Evolutionary conservation across 306 rosid genomes (phyloP).

Genomic region (Pachyrhizus erosus): DNA sequence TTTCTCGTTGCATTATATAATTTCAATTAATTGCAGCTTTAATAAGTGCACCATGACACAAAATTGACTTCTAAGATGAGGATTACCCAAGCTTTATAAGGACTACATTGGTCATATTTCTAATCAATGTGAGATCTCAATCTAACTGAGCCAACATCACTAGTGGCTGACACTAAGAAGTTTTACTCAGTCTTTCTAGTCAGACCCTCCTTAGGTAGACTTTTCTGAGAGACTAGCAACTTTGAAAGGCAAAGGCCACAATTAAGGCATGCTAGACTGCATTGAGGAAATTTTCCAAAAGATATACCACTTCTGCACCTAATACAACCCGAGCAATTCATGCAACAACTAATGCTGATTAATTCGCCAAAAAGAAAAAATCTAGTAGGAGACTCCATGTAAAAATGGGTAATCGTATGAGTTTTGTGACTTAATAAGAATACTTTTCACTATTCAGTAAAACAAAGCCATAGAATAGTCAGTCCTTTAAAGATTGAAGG

Average conservation of each 20-base stretch:
- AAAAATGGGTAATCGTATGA: conserved; percentile 23
- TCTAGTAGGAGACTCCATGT: neutral
- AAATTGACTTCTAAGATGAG: neutral
- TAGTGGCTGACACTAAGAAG: too few relatives aligned
- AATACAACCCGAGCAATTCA: conserved; percentile 15
- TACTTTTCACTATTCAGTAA: neutral
- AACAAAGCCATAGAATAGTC: conserved; percentile 12
- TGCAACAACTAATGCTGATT: conserved; percentile 28
- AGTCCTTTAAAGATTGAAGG: neutral
- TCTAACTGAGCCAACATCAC: too few relatives aligned
- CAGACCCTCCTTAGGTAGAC: too few relatives aligned
- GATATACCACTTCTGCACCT: conserved; percentile 4
- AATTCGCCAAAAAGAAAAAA: neutral
- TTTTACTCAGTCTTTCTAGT: too few relatives aligned
- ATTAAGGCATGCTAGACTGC: too few relatives aligned
- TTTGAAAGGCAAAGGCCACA: too few relatives aligned
- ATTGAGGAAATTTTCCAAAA: neutral
- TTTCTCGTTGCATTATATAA: neutral
- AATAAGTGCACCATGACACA: neutral
- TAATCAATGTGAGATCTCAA: too few relatives aligned
- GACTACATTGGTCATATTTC: too few relatives aligned
- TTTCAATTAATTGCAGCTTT: conserved; percentile 25
- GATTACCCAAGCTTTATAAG: too few relatives aligned
- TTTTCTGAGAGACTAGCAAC: too few relatives aligned
- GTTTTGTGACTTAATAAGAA: conserved; percentile 22